Evolutionary conservation across 2,329 filamentous ascomycete species (phyloP), one percentile per base, ranked within the genome.

Genomic region (Talaromyces albobiverticillius): DNA sequence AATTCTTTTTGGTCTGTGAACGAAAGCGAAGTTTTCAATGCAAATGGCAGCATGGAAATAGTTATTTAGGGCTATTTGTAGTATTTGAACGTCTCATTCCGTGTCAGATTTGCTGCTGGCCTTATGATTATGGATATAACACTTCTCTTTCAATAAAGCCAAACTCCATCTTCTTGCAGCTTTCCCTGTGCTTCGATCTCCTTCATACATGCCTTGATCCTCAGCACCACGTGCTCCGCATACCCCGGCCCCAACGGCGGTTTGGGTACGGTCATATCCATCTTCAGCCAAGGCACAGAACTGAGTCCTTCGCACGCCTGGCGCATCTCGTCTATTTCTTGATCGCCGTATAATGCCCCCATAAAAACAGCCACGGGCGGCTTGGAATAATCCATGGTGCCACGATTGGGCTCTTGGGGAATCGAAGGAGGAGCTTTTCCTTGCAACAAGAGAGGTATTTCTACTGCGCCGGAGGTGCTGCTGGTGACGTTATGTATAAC

Each of bases 241-340:
- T 60, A 59, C 14, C 50, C 53, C 7, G 57, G 60, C 16, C 59
- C 60, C 2, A 60, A n/a, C 13, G 59, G 55, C n/a, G 57, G 57
- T 9, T 46, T 58, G 6, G 59, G 55, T 10, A 57, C 51, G 23
- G 49, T 54, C 29, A 54, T 46, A 56, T 61, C 57, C 4, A 57
- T 58, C 54, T 53, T 55, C 46, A 61, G 51, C 59, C 59, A 61
- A 20, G 59, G 57, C 3, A 58, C 53, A 18, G 50, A 46, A 48
- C 54, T 55, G 8, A 45, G 43, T 14, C 59, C 59, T 13, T 48
- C 46, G 45, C 51, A 57, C 0, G 51, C 55, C 11, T 55, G 42
- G 22, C 41, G 49, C 57, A 61, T 59, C 18, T 53, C 43, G 6
- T 59, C 41, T 8, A 60, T 46, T 31, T 50, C 46, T 14, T 16